Evolutionary conservation across 2,329 filamentous ascomycete species (phyloP), one percentile per base, ranked within the genome.

Genomic region (Xylaria arbuscula): DNA sequence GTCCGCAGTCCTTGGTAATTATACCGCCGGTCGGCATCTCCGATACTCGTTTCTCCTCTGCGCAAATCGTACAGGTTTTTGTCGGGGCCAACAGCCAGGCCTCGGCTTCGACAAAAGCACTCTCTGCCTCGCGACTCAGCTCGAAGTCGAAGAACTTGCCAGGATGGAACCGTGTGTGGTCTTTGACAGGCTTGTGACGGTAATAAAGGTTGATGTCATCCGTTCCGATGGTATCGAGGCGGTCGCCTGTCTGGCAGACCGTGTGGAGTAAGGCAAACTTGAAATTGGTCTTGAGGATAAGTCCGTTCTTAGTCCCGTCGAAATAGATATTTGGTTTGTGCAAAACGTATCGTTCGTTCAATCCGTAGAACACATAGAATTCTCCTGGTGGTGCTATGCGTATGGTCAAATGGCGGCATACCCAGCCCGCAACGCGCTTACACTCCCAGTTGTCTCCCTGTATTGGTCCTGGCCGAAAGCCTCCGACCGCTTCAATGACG

Each of bases 381-480:
- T 70, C 61, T 1, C 65, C 54, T 13, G 51, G 34, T 0, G 69
- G 71, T 15, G 62, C 66, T 19, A 80, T 28, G 47, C 75, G 69
- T 34, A 80, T 70, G 9, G 67, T 56, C n/a, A 82, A 64, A 66
- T 76, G 73, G 1, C 75, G 75, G 56, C 77, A 80, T 17, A 80
- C 72, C 79, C 79, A 81, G 9, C 60, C 55, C 24, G 64, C 59
- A 45, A 78, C 63, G 28, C 75, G 75, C 10, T 70, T 66, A 2
- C 73, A 67, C 42, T 77, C 73, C 80, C 80, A 82, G 56, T 70
- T 72, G 28, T 76, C 74, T 13, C 80, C 80, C 38, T 78, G 73
- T 4, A 81, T 42, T 0, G 73, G 62, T 5, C 78, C 76, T 2
- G 73, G 72, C 17, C 75, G 72, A 28, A 79, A 65, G 3, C 80